Base-by-base conservation (phyloP, 1,139 yeast species). In the Petasospora fabianii region DNA sequence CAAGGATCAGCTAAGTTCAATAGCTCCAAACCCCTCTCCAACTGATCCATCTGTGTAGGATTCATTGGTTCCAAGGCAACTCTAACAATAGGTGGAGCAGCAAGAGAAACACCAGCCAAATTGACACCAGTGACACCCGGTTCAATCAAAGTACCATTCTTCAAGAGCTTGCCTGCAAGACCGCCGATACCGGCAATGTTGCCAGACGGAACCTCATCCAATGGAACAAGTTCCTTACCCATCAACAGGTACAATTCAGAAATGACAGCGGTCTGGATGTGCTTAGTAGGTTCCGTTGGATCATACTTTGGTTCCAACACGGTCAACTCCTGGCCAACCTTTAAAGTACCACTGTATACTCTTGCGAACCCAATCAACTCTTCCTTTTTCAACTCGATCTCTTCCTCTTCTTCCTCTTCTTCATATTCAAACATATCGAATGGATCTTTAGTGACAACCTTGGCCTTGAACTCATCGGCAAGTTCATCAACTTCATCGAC, bases 181-280 rank as follows among this genome's bases (percentile, higher is more conserved):
- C 98, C 98, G 20, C 88, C 94, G 38, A 94, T 83, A 34, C 97
- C 99, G 7, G 87, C 95, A 49, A 94, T 87, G 51, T 85, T 87
- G 26, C 99, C 99, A 2, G 97, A 94, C 2, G 96, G 96, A 4
- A 92, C 97, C 11, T 71, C 73, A 22, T 81, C 73, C 51, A 94
- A 69, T 11, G 87, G 71, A 3, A 88, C 79, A 39, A 92, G 68
- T 46, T 92, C 97, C 47, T 92, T 71, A 12, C 98, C 99, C 98
- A 94, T 94, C 36, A 94, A 70, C 45, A 92, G 66, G 55, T 77
- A 90, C 32, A 94, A 65, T 34, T 82, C 86, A 12, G 83, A 73
- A 24, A 94, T 73, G 1, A 64, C 65, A 1, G 76, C 71, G 6
- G 63, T 64, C 20, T 73, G 66, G 17, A 80, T 65, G 53, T 83